A percentile compares a stretch with the other conserved stretches of the same genome.
Conservation (phyloP, 257 asterid species). For the Misopates orontium region DNA sequence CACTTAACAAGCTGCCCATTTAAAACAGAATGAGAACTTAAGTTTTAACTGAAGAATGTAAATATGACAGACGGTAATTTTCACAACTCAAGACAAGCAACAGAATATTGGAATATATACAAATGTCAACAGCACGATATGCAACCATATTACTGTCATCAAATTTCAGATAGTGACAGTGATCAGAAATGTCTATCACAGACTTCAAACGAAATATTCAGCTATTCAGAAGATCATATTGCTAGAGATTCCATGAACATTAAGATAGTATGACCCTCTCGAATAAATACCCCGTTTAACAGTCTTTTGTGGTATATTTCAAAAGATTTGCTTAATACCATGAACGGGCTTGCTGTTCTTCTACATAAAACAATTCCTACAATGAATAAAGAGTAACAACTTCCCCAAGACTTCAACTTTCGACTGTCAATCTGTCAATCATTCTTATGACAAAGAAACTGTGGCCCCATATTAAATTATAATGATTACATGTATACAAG, state of each 20-base stretch:
- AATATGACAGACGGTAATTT: not conserved
- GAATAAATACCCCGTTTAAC: not conserved
- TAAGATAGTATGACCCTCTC: not conserved
- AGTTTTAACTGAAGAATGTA: not conserved
- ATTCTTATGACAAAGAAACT: conserved; percentile 1
- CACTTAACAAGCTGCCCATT: not conserved
- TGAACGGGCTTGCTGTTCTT: conserved; percentile 1
- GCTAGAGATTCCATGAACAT: not conserved
- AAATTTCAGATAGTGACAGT: not conserved
- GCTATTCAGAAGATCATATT: not conserved
- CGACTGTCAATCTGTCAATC: not conserved
- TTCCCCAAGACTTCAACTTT: not conserved
- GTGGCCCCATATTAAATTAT: not conserved
- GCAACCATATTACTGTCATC: not conserved
- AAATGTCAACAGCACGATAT: not conserved
- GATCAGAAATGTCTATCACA: not conserved
- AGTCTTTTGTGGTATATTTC: not conserved
- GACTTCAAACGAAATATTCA: not conserved
- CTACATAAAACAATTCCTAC: not conserved
- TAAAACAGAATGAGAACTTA: not conserved
- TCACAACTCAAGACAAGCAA: not conserved
- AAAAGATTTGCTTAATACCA: not conserved
- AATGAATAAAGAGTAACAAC: conserved; percentile 2
- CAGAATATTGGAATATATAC: not conserved
- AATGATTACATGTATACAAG: not conserved